Conservation (phyloP, 2,329 filamentous ascomycete genomes). For the Lanzia echinophila region DNA sequence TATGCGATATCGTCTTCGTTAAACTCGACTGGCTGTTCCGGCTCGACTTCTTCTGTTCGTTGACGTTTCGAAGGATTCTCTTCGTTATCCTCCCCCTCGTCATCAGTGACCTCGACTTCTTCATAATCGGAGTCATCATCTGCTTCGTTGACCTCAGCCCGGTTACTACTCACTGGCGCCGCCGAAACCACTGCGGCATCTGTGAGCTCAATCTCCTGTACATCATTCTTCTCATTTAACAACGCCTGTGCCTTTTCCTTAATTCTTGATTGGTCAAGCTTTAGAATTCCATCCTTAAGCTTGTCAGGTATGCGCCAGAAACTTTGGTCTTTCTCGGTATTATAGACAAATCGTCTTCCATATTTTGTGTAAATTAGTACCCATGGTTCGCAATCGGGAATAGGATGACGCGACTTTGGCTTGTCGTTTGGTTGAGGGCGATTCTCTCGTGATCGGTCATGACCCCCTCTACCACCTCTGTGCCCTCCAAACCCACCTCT, state of each 20-base stretch:
- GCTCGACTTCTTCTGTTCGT: slow-evolving; percentile 37
- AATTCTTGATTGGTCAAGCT: slow-evolving; percentile 66
- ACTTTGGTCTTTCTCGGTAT: slow-evolving; percentile 76
- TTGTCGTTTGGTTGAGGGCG: slow-evolving; percentile 66
- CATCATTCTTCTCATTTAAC: slow-evolving; percentile 18
- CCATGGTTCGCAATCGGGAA: slow-evolving; percentile 83
- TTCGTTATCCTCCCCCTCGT: slow-evolving; percentile 44
- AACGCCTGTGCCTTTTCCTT: slow-evolving; percentile 44
- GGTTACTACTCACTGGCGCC: slow-evolving; percentile 11
- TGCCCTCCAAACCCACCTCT: slow-evolving; percentile 38
- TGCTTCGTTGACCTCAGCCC: slow-evolving; percentile 31
- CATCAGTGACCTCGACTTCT: slow-evolving; percentile 36
- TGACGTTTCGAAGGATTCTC: slow-evolving; percentile 44
- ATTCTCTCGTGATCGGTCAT: slow-evolving; percentile 40
- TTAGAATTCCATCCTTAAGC: slow-evolving; percentile 69
- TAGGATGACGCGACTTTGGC: slow-evolving; percentile 70
- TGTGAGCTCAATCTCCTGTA: slow-evolving; percentile 25
- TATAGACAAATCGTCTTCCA: slow-evolving; percentile 84
- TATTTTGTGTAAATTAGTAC: slow-evolving; percentile 88
- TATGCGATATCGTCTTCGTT: slow-evolving; percentile 92
- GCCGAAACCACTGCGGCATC: slow-evolving; percentile 21
- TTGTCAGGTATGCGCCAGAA: slow-evolving; percentile 93
- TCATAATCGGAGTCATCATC: slow-evolving; percentile 68
- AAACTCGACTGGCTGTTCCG: slow-evolving; percentile 61
- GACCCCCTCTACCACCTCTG: slow-evolving; percentile 45